These are phyloP conservation scores for Golubevia pallescens DNA, from an alignment of 1,284 basidiomycete genomes.

Conservation along the genomic window DNA sequence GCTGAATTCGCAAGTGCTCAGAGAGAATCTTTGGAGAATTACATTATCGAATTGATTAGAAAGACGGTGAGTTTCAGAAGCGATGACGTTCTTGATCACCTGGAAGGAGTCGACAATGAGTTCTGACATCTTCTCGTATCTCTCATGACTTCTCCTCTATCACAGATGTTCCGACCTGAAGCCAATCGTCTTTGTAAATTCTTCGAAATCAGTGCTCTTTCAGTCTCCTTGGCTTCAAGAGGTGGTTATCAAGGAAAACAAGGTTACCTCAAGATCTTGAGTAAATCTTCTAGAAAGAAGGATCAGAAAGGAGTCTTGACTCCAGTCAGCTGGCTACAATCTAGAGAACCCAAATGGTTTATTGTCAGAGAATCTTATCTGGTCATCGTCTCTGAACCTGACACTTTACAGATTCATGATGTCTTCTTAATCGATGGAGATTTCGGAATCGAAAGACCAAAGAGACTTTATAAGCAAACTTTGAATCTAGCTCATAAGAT, in stretches of 20 bases:
- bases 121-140: slow-evolving; percentile 46
- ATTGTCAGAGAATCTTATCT: slow-evolving; percentile 91
- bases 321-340: slow-evolving; percentile 23
- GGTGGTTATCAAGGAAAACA: slow-evolving; percentile 73
- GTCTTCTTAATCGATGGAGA: slow-evolving; percentile 91
- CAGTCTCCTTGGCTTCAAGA: slow-evolving; percentile 79
- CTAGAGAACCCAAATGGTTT: slow-evolving; percentile 80
- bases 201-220: slow-evolving; percentile 89
- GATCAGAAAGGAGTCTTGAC: slow-evolving; percentile 41
- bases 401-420: slow-evolving; percentile 77
- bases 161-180: slow-evolving; percentile 92
- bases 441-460: slow-evolving; percentile 77
- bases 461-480: slow-evolving; percentile 63
- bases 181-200: slow-evolving; percentile 92
- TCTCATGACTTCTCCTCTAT: slow-evolving; percentile 39
- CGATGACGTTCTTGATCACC: too few species aligned
- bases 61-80: too few species aligned
- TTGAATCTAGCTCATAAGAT: slow-evolving; percentile 36
- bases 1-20: slow-evolving; percentile 78
- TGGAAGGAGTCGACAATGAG: slow-evolving; percentile 61
- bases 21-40: slow-evolving; percentile 82
- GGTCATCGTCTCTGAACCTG: slow-evolving; percentile 83
- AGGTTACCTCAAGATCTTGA: slow-evolving; percentile 57
- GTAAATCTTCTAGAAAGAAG: slow-evolving; percentile 43
- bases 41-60: slow-evolving; percentile 84